Evolutionary conservation across 257 asterid species (phyloP).

Genomic region (Plantago ovata): DNA sequence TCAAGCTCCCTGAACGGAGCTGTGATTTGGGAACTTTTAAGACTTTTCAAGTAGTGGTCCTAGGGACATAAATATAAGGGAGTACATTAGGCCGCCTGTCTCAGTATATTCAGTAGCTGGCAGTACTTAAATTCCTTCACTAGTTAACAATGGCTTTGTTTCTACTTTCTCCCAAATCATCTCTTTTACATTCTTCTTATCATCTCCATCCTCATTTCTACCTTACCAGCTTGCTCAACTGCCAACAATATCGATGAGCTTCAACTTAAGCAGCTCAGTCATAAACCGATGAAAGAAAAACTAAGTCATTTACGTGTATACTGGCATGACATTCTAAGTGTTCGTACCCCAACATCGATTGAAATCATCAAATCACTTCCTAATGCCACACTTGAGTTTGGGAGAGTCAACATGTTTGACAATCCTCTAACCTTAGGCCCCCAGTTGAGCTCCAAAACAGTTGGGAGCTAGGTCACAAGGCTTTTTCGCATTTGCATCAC

Average conservation of each 20-base stretch:
- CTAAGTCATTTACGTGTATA: constrained; percentile 32
- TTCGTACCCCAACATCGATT: constrained; percentile 30
- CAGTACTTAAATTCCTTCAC: too few species aligned
- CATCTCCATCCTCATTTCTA: constrained; percentile 17
- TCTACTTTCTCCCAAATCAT: constrained; percentile 12
- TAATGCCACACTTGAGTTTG: constrained; percentile 22
- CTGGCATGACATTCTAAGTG: constrained; percentile 44
- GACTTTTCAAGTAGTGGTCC: too few species aligned
- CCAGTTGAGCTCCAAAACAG: constrained; percentile 31
- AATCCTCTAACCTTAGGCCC: constrained; percentile 45
- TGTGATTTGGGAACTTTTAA: too few species aligned
- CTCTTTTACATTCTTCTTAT: constrained; percentile 14
- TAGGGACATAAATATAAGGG: too few species aligned
- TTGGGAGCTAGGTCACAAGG: constrained; percentile 65
- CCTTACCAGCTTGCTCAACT: not conserved
- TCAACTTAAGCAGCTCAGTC: constrained; percentile 22
- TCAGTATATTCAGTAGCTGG: too few species aligned
- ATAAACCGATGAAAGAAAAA: constrained; percentile 26
- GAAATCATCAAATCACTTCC: constrained; percentile 20
- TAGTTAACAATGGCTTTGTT: constrained; percentile 10
- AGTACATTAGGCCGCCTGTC: too few species aligned
- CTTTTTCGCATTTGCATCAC: constrained; percentile 42
- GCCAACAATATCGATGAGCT: constrained; percentile 20
- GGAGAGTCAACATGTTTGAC: constrained; percentile 45
- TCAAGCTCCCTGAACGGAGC: too few species aligned